A percentile compares a stretch with the other conserved stretches of the same genome.
Conservation (phyloP, 129 eudicot species). For the Flaveria sonorensis region DNA sequence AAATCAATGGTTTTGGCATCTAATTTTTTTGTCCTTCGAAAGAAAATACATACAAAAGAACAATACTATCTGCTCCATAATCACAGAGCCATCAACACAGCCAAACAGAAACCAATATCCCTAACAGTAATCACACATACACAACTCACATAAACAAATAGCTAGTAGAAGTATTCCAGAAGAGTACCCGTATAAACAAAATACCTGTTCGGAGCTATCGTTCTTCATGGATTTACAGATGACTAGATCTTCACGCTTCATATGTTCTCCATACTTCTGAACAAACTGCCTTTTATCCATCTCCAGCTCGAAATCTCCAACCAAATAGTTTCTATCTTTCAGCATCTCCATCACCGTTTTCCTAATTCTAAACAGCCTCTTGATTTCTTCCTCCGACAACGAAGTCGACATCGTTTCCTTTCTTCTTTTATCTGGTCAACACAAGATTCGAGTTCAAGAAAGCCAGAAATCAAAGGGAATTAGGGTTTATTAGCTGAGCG, state of each 20-base stretch:
- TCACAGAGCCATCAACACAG: not conserved
- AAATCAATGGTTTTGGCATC: not conserved
- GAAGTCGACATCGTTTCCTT: slow-evolving; percentile 42
- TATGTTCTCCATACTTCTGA: slow-evolving; percentile 71
- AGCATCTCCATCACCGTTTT: slow-evolving; percentile 86
- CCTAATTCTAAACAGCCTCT: slow-evolving; percentile 61
- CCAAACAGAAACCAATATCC: not conserved
- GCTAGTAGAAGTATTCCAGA: not conserved
- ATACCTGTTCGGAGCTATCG: slow-evolving; percentile 68
- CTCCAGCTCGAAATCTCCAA: slow-evolving; percentile 63
- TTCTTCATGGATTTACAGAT: slow-evolving; percentile 54
- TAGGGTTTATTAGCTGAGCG: slow-evolving; percentile 32
- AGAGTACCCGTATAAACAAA: no score
- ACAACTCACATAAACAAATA: not conserved
- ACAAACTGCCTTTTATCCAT: slow-evolving; percentile 66
- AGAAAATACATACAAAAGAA: no score
- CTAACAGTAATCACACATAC: not conserved
- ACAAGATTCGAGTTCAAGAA: not conserved
- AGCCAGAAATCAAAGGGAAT: not conserved
- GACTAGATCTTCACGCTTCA: slow-evolving; percentile 82
- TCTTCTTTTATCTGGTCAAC: slow-evolving; percentile 9
- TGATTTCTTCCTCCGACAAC: slow-evolving; percentile 67
- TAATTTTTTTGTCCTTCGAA: no score
- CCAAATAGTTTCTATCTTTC: slow-evolving; percentile 72
- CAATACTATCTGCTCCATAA: no score